These are phyloP conservation scores for Geotrichum reessii DNA, from an alignment of 1,139 yeast species.

Conservation along the genomic window DNA sequence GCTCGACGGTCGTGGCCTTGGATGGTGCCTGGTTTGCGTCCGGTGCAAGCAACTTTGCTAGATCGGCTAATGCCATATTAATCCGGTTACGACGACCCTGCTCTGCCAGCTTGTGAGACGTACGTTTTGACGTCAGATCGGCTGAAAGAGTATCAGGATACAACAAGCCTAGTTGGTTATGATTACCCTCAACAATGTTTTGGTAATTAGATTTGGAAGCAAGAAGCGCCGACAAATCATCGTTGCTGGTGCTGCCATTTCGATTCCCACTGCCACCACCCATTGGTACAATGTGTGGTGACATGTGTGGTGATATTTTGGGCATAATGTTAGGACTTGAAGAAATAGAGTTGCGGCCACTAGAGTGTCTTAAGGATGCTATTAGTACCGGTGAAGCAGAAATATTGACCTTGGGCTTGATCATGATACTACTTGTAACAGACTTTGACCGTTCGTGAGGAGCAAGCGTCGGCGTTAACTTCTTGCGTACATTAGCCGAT, in stretches of 20 bases:
- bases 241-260: not conserved
- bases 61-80: slow-evolving; percentile 76
- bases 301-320: slow-evolving; percentile 25
- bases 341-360: slow-evolving; percentile 14
- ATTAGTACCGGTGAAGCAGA: slow-evolving; percentile 1
- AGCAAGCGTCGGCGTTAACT: not conserved
- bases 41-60: slow-evolving; percentile 64
- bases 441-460: not conserved
- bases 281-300: slow-evolving; percentile 17
- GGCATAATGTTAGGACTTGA: slow-evolving; percentile 27
- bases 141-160: slow-evolving; percentile 40
- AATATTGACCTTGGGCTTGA: slow-evolving; percentile 17
- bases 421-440: not conserved
- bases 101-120: slow-evolving; percentile 89
- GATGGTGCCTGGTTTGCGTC: slow-evolving; percentile 46
- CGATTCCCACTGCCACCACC: slow-evolving; percentile 22
- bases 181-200: slow-evolving; percentile 41
- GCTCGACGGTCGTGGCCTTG: slow-evolving; percentile 91
- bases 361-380: not conserved
- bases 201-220: slow-evolving; percentile 42
- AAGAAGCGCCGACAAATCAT: slow-evolving; percentile 33
- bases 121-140: slow-evolving; percentile 42
- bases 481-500: not conserved
- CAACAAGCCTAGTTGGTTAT: slow-evolving; percentile 38
- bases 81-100: slow-evolving; percentile 92